Base-by-base conservation (phyloP, 2,329 filamentous ascomycete genomes). In the Microcyclosporella mali region DNA sequence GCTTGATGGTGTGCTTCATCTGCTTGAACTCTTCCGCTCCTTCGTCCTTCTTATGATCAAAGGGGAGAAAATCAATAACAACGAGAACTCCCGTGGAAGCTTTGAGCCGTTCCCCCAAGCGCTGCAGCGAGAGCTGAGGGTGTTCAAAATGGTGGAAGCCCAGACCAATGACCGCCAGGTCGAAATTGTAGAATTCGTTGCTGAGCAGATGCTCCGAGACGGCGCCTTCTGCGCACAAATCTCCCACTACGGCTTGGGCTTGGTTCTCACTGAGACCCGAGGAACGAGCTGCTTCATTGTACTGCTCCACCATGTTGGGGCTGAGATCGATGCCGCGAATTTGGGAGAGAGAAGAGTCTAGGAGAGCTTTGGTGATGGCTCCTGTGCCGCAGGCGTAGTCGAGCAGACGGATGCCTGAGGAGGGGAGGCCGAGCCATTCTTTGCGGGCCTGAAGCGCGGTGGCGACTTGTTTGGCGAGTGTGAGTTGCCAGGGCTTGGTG, bases 141-240 rank as follows among this genome's bases (percentile, higher is more conserved):
- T 60, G 31, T 29, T 59, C 55, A 29, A 72, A 70, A 37, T 72
- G 70, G 49, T 73, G 70, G 54, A 72, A 71, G 0, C 63, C 69
- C 3, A 69, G 62, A 0, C 67, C 65, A 9, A 70, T 62, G 9
- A 64, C 62, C 1, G 62, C 69, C 8, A 71, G 45, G 40, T 72
- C 70, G 47, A 71, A 72, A 29, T 62, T 48, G 14, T 60, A 52
- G 51, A 57, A 69, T 28, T 68, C 57, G 0, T 56, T 41, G 0
- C 43, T 53, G 0, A 52, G 43, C 4, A 70, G 39, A 1, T 49
- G 12, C 2, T 54, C 28, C 0, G 53, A 16, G 0, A 61, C 53
- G 4, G 19, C 36, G 1, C 21, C 59, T 40, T 4, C 57, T 29
- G 60, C 53, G 34, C 66, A 59, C 0, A 72, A 50, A 45, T 72